Evolutionary conservation across 495 filamentous ascomycete genomes (phyloP).

Genomic region (Daldinia caldariorum): DNA sequence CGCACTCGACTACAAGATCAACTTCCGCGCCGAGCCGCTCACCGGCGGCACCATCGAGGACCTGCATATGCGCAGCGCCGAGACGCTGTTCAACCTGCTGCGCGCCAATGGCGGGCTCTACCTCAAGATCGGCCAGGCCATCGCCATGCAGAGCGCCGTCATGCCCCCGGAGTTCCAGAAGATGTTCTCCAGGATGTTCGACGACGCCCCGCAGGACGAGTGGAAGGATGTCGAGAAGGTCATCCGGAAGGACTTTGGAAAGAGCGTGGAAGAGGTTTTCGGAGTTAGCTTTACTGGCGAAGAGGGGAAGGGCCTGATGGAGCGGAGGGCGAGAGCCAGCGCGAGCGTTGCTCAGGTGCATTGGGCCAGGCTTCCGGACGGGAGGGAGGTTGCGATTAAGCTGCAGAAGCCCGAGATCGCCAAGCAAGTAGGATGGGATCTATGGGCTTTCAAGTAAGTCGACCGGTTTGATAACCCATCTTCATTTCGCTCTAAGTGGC

Average conservation of each 20-base stretch:
- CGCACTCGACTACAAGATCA: slow-evolving; percentile 93
- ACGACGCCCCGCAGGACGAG: slow-evolving; percentile 94
- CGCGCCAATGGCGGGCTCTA: slow-evolving; percentile 90
- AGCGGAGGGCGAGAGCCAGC: slow-evolving; percentile 83
- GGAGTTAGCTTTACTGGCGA: slow-evolving; percentile 80
- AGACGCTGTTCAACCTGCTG: slow-evolving; percentile 81
- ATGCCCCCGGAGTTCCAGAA: slow-evolving; percentile 92
- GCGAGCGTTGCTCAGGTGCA: slow-evolving; percentile 97
- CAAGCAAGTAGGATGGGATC: slow-evolving; percentile 88
- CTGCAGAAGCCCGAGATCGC: slow-evolving; percentile 95
- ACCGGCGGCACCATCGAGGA: slow-evolving; percentile 71
- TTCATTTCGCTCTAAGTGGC: background rate
- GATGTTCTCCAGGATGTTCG: slow-evolving; percentile 97
- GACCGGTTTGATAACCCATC: background rate
- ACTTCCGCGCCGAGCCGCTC: slow-evolving; percentile 83
- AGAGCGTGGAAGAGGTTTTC: slow-evolving; percentile 85
- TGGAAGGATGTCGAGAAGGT: slow-evolving; percentile 90
- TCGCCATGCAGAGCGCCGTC: slow-evolving; percentile 96
- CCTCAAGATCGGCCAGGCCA: slow-evolving; percentile 97
- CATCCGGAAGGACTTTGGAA: slow-evolving; percentile 85
- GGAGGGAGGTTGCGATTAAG: slow-evolving; percentile 91
- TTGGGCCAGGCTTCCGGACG: slow-evolving; percentile 86
- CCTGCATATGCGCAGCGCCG: slow-evolving; percentile 83
- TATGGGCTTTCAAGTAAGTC: slow-evolving; percentile 91
- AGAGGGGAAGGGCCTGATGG: slow-evolving; percentile 78